Conservation (phyloP, 2,329 filamentous ascomycete genomes). For the Arthroderma sp. region DNA sequence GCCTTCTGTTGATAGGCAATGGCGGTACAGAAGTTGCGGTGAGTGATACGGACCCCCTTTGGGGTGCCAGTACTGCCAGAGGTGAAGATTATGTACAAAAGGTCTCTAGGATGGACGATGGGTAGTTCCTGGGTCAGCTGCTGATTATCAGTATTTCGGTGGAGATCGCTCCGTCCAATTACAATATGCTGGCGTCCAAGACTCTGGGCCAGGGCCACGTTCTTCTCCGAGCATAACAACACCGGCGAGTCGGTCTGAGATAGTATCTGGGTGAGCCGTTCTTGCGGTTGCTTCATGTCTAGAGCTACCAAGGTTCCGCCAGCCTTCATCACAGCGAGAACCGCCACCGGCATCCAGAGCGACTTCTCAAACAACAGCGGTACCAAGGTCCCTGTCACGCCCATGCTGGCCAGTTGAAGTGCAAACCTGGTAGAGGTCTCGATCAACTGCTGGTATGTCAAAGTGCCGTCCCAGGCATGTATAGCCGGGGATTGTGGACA, state of each 20-base stretch:
- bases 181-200: not conserved
- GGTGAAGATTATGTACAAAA: constrained; percentile 47
- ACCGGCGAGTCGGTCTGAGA: constrained; percentile 10
- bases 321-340: constrained; percentile 20
- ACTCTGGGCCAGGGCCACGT: not conserved
- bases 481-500: constrained; percentile 13
- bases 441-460: constrained; percentile 12
- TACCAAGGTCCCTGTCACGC: constrained; percentile 21
- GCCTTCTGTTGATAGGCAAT: constrained; percentile 43
- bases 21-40: constrained; percentile 52
- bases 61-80: constrained; percentile 55
- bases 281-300: constrained; percentile 20
- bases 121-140: not conserved
- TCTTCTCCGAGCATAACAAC: constrained; percentile 7
- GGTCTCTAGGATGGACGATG: constrained; percentile 9
- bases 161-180: not conserved
- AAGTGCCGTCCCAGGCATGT: constrained; percentile 15
- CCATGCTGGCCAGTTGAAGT: constrained; percentile 17
- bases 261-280: constrained; percentile 23
- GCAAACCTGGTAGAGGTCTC: constrained; percentile 19
- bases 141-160: not conserved
- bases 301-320: constrained; percentile 21
- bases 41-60: constrained; percentile 61
- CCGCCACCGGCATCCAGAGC: constrained; percentile 20
- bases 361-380: constrained; percentile 24